Conservation (phyloP, 2,329 filamentous ascomycete genomes). For the Verticillium dahliae region DNA sequence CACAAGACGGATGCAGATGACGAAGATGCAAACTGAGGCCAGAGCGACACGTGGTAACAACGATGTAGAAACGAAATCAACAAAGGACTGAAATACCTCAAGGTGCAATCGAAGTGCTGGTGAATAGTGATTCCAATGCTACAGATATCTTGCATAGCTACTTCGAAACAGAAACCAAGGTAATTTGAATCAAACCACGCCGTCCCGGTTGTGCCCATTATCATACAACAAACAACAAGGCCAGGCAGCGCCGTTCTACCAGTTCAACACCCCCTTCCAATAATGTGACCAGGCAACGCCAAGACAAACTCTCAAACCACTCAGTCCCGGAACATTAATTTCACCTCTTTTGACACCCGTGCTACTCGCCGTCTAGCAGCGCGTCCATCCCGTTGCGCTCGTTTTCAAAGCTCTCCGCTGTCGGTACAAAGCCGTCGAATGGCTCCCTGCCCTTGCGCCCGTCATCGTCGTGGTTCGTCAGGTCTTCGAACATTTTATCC, state of each 20-base stretch:
- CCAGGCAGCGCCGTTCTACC: not conserved
- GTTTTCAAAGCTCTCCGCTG: slow-evolving; percentile 34
- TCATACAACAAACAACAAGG: not conserved
- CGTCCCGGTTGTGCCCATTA: not conserved
- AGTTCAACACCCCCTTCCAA: not conserved
- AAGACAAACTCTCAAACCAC: not conserved
- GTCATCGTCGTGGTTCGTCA: slow-evolving; percentile 47
- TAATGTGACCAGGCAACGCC: not conserved
- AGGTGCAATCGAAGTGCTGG: too few species aligned
- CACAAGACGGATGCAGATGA: slow-evolving; percentile 13
- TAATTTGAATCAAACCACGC: not conserved
- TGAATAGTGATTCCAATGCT: too few species aligned
- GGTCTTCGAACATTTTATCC: slow-evolving; percentile 49
- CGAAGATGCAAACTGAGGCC: not conserved
- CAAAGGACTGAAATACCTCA: too few species aligned
- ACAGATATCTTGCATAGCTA: too few species aligned
- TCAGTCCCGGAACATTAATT: not conserved
- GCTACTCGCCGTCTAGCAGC: slow-evolving; percentile 34
- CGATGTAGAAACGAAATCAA: too few species aligned
- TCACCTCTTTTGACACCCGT: not conserved
- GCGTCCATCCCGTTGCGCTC: slow-evolving; percentile 41
- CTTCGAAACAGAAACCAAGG: not conserved
- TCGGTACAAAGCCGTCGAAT: slow-evolving; percentile 24
- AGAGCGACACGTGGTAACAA: too few species aligned
- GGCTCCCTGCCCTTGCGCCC: slow-evolving; percentile 30